Conservation (phyloP, 2,329 filamentous ascomycete species). For the Epichloe typhina region DNA sequence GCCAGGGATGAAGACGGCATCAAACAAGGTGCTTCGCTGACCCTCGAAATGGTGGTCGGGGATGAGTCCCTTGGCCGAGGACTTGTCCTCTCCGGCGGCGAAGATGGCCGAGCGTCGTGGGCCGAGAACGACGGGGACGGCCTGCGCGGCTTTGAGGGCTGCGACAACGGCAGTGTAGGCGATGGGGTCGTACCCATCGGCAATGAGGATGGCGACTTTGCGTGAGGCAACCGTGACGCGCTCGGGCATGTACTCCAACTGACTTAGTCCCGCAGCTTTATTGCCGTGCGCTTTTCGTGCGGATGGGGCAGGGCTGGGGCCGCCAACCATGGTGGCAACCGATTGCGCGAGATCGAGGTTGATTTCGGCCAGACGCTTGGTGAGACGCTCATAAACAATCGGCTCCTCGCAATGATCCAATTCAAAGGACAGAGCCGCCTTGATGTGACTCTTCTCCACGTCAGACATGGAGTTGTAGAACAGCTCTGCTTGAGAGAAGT, state of each 20-base stretch:
- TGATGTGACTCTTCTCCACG: conserved; percentile 56
- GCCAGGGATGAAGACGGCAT: conserved; percentile 65
- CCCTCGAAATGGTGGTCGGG: conserved; percentile 73
- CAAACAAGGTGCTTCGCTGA: conserved; percentile 69
- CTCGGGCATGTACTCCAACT: conserved; percentile 51
- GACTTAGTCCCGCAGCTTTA: conserved; percentile 53
- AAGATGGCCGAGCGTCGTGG: conserved; percentile 53
- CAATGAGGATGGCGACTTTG: conserved; percentile 62
- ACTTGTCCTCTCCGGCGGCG: conserved; percentile 43
- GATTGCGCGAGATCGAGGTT: conserved; percentile 54
- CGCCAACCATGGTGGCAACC: conserved; percentile 60
- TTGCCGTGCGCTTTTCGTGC: conserved; percentile 48
- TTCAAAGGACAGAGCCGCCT: conserved; percentile 63
- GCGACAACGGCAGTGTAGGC: conserved; percentile 53
- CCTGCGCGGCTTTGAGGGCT: conserved; percentile 46
- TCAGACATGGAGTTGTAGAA: conserved; percentile 68
- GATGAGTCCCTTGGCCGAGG: conserved; percentile 37
- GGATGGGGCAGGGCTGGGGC: conserved; percentile 40
- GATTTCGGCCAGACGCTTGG: conserved; percentile 56
- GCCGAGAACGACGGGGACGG: conserved; percentile 61
- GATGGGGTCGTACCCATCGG: conserved; percentile 59
- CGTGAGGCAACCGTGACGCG: conserved; percentile 57
- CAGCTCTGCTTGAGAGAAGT: conserved; percentile 64
- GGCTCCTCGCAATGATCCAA: conserved; percentile 73
- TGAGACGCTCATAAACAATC: conserved; percentile 59